phyloP scores from a whole-genome alignment of 768 basidiomycete genomes.

The Rhodotorula graminis region DNA sequence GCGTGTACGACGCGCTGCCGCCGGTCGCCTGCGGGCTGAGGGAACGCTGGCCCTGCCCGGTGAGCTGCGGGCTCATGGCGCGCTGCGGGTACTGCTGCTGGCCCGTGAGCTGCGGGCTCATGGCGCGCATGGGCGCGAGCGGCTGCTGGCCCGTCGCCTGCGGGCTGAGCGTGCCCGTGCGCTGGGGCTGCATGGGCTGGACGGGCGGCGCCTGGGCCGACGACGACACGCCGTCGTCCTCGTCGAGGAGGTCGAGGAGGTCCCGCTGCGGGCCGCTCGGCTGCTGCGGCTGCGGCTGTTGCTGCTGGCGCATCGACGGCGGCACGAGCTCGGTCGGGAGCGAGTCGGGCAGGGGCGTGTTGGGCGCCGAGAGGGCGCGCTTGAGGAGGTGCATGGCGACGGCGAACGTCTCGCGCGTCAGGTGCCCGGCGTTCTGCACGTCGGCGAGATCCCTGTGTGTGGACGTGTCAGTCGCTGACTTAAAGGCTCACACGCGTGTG shows the following conservation, averaged over 20 bases:
- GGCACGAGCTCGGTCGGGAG: constrained; percentile 74
- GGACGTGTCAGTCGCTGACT: background rate
- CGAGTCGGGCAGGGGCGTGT: constrained; percentile 58
- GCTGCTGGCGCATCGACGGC: constrained; percentile 64
- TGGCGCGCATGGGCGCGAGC: background rate
- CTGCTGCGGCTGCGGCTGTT: constrained; percentile 38
- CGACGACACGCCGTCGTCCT: constrained; percentile 50
- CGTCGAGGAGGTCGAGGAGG: constrained; percentile 50
- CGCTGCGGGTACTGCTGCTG: constrained; percentile 1
- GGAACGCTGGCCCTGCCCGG: background rate
- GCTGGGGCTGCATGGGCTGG: constrained; percentile 8
- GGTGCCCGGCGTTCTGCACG: constrained; percentile 74
- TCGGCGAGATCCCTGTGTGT: constrained; percentile 81
- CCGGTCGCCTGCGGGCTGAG: constrained; percentile 8
- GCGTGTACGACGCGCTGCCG: background rate
- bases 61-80: background rate
- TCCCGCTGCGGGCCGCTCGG: constrained; percentile 48
- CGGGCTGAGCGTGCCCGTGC: background rate
- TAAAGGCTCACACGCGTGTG: constrained; percentile 16
- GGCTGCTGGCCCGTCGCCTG: background rate
- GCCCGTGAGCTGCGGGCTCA: constrained; percentile 4
- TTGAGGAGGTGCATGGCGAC: constrained; percentile 92
- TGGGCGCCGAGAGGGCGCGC: constrained; percentile 70
- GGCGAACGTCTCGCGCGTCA: constrained; percentile 89
- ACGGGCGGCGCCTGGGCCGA: constrained; percentile 15